phyloP scores from a whole-genome alignment of 441 rosid species.

The Erysimum cheiri region DNA sequence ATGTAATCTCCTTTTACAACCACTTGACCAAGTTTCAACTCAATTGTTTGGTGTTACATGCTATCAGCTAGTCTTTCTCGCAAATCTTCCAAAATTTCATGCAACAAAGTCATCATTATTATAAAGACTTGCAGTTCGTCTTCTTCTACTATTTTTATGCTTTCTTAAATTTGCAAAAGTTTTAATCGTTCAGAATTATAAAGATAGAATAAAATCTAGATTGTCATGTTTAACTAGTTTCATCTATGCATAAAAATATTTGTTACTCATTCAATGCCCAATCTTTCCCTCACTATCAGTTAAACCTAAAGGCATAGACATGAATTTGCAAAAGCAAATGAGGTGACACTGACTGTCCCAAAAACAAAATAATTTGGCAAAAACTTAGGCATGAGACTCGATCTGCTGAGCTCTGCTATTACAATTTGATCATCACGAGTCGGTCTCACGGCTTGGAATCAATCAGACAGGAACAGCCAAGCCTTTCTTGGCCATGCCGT shows the following conservation, averaged over 20 bases:
- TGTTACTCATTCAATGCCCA: no score
- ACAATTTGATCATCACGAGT: constrained; percentile 11
- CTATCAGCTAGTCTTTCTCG: not conserved
- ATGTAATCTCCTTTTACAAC: constrained; percentile 39
- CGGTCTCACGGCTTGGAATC: constrained; percentile 26
- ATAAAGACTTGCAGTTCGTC: not conserved
- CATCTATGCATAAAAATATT: no score
- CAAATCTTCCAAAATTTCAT: not conserved
- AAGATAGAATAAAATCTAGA: no score
- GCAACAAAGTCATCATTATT: not conserved
- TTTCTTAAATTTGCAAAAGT: no score
- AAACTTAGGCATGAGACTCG: no score
- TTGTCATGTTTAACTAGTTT: no score
- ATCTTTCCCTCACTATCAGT: no score
- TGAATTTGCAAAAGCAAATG: no score
- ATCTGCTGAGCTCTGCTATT: not conserved
- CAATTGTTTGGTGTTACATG: constrained; percentile 25
- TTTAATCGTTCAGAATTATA: no score
- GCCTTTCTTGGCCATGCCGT: constrained; percentile 94
- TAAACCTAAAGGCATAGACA: no score
- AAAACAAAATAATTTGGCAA: no score
- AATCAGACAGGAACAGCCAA: constrained; percentile 76
- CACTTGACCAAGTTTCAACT: not conserved
- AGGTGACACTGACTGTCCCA: no score
- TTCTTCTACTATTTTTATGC: not conserved